phyloP scores from a whole-genome alignment of 139 green algal genomes.

The Ettlia oleoabundans region DNA sequence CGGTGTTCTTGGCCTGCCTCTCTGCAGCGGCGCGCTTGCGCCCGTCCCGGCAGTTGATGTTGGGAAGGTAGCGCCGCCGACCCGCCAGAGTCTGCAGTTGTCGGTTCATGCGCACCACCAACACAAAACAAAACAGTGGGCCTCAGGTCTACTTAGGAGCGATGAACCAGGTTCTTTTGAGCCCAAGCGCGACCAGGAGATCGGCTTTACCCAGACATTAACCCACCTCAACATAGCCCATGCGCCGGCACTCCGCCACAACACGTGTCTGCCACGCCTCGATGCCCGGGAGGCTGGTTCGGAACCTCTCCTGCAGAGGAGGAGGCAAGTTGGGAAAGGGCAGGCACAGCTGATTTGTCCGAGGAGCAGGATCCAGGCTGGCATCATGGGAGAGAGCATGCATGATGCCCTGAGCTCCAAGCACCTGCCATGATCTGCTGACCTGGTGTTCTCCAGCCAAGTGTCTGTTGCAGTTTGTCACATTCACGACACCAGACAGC shows the following conservation, averaged over 20 bases:
- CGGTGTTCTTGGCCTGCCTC: constrained; percentile 78
- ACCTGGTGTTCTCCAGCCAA: too few species aligned
- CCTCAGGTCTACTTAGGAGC: too few species aligned
- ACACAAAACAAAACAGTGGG: not conserved
- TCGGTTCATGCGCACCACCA: not conserved
- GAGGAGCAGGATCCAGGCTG: too few species aligned
- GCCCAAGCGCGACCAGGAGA: too few species aligned
- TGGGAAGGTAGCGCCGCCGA: constrained; percentile 62
- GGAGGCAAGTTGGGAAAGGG: too few species aligned
- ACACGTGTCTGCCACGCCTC: constrained; percentile 51
- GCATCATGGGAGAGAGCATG: too few species aligned
- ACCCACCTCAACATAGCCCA: constrained; percentile 31
- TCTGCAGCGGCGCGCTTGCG: constrained; percentile 47
- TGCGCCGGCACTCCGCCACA: constrained; percentile 21
- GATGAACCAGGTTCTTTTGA: too few species aligned
- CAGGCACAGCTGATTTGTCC: too few species aligned
- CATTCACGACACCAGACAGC: too few species aligned
- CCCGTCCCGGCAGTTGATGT: constrained; percentile 48
- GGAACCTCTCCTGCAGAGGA: constrained; percentile 34
- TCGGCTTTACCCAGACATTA: not conserved
- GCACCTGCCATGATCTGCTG: too few species aligned
- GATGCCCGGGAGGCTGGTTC: constrained; percentile 48
- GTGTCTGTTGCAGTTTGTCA: too few species aligned
- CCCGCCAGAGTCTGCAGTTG: constrained; percentile 28
- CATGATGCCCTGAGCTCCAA: too few species aligned